Base-by-base conservation (phyloP, 164 flowering plant genomes). In the Aristolochia fimbriata region DNA sequence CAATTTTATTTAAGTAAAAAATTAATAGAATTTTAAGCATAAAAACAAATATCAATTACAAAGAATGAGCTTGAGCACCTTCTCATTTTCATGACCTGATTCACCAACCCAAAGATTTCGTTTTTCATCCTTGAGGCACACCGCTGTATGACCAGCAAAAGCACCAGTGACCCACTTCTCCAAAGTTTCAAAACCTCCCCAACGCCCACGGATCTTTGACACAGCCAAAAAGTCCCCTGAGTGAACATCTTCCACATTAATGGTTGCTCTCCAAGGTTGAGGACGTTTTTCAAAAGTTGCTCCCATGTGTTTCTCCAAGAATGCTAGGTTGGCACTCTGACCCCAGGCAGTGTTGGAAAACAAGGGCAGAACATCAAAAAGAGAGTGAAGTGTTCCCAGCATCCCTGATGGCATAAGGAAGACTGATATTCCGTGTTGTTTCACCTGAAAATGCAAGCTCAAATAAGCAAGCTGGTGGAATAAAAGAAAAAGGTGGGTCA, bases 141-240 rank as follows among this genome's bases (percentile, higher is more conserved):
- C 99, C 0, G 99, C 93, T 37, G 99, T 88, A 48, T 94, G 97
- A 55, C 99, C 99, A 68, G 97, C 99, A 81, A 87, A 94, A 30
- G 99, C 94, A 48, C 99, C 99, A 2, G 97, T 94, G 48, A 94
- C 99, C 99, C 99, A 94, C 73, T 94, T 94, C 71, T 94, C 99
- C 55, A 94, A 77, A 41, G 99, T 87, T 77, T 94, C 99, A 80
- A 94, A 91, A 33, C 96, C 99, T 68, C 99, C 99, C 99, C 99
- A 91, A 49, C 96, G 82, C 27, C 99, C 99, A 65, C 97, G 96
- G 65, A 94, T 91, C 76, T 91, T 94, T 33, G 97, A 91, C 30
- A 91, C 74, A 6, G 97, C 99, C 63, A 94, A 75, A 63, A 94
- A 91, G 67, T 94, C 99, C 55, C 99, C 99, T 64, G 99, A 81